Evolutionary conservation across 129 eudicot species (phyloP).

Genomic region (Calendula officinalis): DNA sequence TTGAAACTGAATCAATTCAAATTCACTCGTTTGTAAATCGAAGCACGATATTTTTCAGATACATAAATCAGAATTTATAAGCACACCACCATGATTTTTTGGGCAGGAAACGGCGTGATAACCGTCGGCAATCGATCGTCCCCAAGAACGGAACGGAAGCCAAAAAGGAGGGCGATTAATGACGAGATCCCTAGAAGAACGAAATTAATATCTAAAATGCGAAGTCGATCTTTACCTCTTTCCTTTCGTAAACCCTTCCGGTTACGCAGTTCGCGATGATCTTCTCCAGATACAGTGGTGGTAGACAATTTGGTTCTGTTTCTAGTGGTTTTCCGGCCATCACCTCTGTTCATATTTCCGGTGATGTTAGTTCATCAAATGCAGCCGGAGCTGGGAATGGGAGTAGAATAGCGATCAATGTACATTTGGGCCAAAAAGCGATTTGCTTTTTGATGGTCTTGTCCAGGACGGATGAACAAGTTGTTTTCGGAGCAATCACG

Average conservation of each 20-base stretch:
- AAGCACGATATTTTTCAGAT: neutral
- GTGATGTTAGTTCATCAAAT: conserved; percentile 30
- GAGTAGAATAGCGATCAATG: too few relatives aligned
- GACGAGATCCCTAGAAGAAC: conserved; percentile 36
- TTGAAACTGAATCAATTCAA: conserved; percentile 60
- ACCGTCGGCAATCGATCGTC: conserved; percentile 53
- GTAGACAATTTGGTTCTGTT: conserved; percentile 39
- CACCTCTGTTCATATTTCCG: conserved; percentile 39
- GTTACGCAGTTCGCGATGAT: conserved; percentile 30
- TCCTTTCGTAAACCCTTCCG: conserved; percentile 30
- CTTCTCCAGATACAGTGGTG: conserved; percentile 24
- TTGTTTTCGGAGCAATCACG: too few relatives aligned
- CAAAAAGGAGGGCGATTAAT: conserved; percentile 33
- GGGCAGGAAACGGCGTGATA: conserved; percentile 91
- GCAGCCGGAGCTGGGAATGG: conserved; percentile 15
- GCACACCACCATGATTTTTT: conserved; percentile 82
- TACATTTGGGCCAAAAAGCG: too few relatives aligned
- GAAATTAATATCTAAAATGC: conserved; percentile 41
- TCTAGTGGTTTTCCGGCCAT: conserved; percentile 47
- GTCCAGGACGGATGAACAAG: too few relatives aligned
- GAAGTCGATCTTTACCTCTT: conserved; percentile 36
- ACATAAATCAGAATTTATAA: neutral
- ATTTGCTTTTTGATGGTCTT: too few relatives aligned
- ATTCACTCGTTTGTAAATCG: conserved; percentile 8
- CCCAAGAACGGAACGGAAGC: conserved; percentile 35